Conservation (phyloP, 2,329 filamentous ascomycete species). For the Venturia effusa region DNA sequence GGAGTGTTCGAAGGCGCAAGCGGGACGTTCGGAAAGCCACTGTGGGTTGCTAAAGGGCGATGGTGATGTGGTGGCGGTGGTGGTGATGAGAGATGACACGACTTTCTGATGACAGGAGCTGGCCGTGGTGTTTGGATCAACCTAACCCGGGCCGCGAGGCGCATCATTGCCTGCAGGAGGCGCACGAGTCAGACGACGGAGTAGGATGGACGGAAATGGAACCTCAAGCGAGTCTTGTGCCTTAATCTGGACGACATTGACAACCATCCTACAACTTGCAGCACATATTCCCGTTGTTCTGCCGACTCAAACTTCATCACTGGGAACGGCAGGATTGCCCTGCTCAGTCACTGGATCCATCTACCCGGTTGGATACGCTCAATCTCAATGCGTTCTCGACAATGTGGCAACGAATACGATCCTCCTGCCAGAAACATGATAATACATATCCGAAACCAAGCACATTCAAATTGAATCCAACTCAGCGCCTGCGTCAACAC, state of each 20-base stretch:
- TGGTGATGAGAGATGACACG: conserved; percentile 2
- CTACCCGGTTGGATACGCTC: too few relatives aligned
- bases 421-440: too few relatives aligned
- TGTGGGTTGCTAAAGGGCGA: not conserved
- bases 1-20: not conserved
- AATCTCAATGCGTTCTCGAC: too few relatives aligned
- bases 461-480: too few relatives aligned
- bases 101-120: not conserved
- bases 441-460: too few relatives aligned
- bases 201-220: not conserved
- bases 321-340: too few relatives aligned
- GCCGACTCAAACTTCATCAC: too few relatives aligned
- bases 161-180: not conserved
- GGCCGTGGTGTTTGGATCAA: not conserved
- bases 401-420: too few relatives aligned
- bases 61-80: not conserved
- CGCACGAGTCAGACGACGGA: not conserved
- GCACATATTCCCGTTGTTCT: not conserved
- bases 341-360: too few relatives aligned
- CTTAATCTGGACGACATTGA: not conserved
- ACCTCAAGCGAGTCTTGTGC: not conserved
- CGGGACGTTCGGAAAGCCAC: not conserved
- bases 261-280: not conserved
- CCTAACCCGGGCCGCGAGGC: not conserved
- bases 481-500: too few relatives aligned